phyloP scores from a whole-genome alignment of 208 protist genomes.

The Acanthamoeba sp. region DNA sequence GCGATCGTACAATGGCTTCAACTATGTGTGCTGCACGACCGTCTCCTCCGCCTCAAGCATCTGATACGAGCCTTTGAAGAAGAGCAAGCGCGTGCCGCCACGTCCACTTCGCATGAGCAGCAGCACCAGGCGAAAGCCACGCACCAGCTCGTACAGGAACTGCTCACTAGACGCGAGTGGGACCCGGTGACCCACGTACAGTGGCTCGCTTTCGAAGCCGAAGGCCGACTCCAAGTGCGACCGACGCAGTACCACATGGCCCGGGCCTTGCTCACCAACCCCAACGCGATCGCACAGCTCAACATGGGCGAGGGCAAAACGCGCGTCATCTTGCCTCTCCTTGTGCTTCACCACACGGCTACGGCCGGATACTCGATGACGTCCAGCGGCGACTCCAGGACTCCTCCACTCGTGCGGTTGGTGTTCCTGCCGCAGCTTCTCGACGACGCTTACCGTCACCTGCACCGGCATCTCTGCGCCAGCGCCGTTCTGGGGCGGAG shows the following conservation, averaged over 20 bases:
- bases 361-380: not conserved
- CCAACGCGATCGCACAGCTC: conserved; percentile 38
- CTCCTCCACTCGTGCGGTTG: conserved; percentile 20
- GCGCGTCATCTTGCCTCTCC: conserved; percentile 82
- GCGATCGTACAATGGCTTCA: not conserved
- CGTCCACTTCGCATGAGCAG: too few species aligned
- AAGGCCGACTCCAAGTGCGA: not conserved
- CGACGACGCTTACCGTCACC: conserved; percentile 62
- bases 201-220: conserved; percentile 60
- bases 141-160: not conserved
- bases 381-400: not conserved
- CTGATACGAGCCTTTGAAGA: not conserved
- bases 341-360: conserved; percentile 57
- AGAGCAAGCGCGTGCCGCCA: not conserved
- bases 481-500: not conserved
- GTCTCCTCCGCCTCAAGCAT: not conserved
- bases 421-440: conserved; percentile 79
- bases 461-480: conserved; percentile 78
- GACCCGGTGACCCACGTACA: not conserved
- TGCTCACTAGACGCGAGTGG: not conserved
- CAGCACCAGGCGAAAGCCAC: too few species aligned
- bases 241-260: conserved; percentile 7
- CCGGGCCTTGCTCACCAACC: not conserved
- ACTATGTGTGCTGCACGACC: not conserved
- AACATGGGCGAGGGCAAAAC: conserved; percentile 82